phyloP scores from a whole-genome alignment of 2,329 filamentous ascomycete genomes.

The Sporothrix luriei region DNA sequence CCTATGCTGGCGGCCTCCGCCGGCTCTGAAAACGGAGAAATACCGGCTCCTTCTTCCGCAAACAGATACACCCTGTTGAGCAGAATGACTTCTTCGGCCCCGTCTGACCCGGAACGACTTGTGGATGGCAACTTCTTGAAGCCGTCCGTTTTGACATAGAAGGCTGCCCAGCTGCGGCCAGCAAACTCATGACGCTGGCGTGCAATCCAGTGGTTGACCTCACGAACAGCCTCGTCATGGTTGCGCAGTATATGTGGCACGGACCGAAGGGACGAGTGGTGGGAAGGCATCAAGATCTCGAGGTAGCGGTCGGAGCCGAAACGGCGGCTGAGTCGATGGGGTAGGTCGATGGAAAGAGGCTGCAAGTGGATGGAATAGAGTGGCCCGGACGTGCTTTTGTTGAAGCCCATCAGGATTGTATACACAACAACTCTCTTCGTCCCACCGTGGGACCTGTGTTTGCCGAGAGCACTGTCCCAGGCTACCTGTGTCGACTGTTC shows the following conservation, averaged over 20 bases:
- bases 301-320: conserved; percentile 63
- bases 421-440: conserved; percentile 50
- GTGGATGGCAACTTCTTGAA: conserved; percentile 43
- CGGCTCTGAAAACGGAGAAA: conserved; percentile 39
- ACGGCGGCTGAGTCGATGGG: conserved; percentile 56
- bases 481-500: conserved; percentile 48
- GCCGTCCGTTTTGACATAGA: conserved; percentile 48
- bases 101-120: conserved; percentile 41
- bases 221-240: conserved; percentile 40
- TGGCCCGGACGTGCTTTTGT: conserved; percentile 42
- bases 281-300: conserved; percentile 56
- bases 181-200: conserved; percentile 48
- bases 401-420: conserved; percentile 48
- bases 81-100: conserved; percentile 41
- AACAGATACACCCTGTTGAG: conserved; percentile 58
- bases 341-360: conserved; percentile 52
- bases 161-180: conserved; percentile 53
- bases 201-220: conserved; percentile 49
- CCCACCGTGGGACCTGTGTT: conserved; percentile 29
- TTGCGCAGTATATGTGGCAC: conserved; percentile 41
- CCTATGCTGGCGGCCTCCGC: neutral
- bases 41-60: conserved; percentile 52
- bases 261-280: conserved; percentile 40
- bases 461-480: conserved; percentile 50
- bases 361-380: conserved; percentile 53